These are phyloP conservation scores for Nissolia schottii DNA, from an alignment of 306 rosid genomes.

Conservation along the genomic window DNA sequence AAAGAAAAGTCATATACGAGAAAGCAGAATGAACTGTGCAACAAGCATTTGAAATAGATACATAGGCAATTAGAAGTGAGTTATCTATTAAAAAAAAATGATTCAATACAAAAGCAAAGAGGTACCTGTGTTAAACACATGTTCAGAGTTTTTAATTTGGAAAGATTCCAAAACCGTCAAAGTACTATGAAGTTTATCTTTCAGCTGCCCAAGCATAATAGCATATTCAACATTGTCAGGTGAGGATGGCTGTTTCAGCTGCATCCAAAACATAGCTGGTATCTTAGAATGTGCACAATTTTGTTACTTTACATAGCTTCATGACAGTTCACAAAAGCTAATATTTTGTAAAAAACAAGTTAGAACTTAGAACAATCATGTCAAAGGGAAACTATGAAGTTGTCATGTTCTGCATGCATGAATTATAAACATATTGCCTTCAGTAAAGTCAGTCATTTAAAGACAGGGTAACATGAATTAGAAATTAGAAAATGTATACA, in stretches of 20 bases:
- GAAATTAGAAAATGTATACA: constrained; percentile 16
- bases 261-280: constrained; percentile 28
- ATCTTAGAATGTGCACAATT: constrained; percentile 5
- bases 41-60: constrained; percentile 1
- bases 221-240: constrained; percentile 51
- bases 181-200: constrained; percentile 45
- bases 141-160: constrained; percentile 81
- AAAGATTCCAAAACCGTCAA: constrained; percentile 61
- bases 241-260: constrained; percentile 61
- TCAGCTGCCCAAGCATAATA: constrained; percentile 38
- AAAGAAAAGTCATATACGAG: constrained; percentile 1
- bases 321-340: not conserved
- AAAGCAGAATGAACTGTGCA: constrained; percentile 18
- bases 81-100: not conserved
- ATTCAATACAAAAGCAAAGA: not conserved
- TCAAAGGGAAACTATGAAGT: constrained; percentile 5
- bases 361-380: not conserved
- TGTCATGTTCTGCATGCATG: not conserved
- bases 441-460: constrained; percentile 10
- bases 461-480: not conserved
- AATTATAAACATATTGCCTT: not conserved
- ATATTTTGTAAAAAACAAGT: not conserved
- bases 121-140: constrained; percentile 82
- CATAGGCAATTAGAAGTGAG: not conserved
- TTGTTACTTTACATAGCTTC: not conserved